phyloP scores from a whole-genome alignment of 2,329 filamentous ascomycete species.

The Myrmaecium sp. region DNA sequence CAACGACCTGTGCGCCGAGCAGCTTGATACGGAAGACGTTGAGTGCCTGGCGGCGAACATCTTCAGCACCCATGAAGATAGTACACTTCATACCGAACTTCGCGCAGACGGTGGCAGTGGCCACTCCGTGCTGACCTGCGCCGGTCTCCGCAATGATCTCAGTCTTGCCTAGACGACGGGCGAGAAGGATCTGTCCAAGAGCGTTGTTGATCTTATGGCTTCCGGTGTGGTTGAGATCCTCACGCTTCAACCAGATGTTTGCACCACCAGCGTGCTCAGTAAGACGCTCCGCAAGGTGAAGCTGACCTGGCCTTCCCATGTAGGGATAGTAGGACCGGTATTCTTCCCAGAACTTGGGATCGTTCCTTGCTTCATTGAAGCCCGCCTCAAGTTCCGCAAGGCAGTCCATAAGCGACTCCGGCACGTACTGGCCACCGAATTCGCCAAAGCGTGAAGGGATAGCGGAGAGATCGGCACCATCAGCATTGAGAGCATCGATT shows the following conservation, averaged over 20 bases:
- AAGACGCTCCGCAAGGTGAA: slow-evolving; percentile 76
- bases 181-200: slow-evolving; percentile 78
- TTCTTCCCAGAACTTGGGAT: slow-evolving; percentile 91
- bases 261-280: slow-evolving; percentile 82
- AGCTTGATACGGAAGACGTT: slow-evolving; percentile 99
- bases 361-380: slow-evolving; percentile 74
- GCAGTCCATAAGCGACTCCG: slow-evolving; percentile 95
- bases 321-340: slow-evolving; percentile 91
- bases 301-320: slow-evolving; percentile 85
- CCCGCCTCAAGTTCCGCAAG: slow-evolving; percentile 77
- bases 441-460: slow-evolving; percentile 82
- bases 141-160: slow-evolving; percentile 97
- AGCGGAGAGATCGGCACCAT: slow-evolving; percentile 31
- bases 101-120: slow-evolving; percentile 90
- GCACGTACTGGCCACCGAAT: slow-evolving; percentile 94
- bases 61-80: slow-evolving; percentile 96
- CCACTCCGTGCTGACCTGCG: slow-evolving; percentile 93
- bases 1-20: slow-evolving; percentile 78
- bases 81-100: slow-evolving; percentile 98
- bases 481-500: slow-evolving; percentile 62
- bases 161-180: slow-evolving; percentile 75
- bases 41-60: slow-evolving; percentile 85
- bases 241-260: slow-evolving; percentile 94
- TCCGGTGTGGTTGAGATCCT: slow-evolving; percentile 94
- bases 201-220: slow-evolving; percentile 99